Evolutionary conservation across 805 yeast genomes (phyloP), one percentile per base, ranked within the genome.

Genomic region (Candida maltosa): DNA sequence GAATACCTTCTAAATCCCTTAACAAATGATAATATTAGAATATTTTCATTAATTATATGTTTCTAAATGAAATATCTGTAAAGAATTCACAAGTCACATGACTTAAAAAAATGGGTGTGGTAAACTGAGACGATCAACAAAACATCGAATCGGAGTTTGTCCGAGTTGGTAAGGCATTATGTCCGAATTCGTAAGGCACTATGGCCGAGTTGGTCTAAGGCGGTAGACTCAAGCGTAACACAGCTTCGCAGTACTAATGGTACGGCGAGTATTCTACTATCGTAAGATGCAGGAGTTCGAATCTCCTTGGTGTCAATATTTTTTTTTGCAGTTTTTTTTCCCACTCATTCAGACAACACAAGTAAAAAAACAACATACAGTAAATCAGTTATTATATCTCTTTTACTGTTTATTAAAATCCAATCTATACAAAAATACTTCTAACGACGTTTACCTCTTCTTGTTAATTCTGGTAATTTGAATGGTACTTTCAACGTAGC

Each of bases 401-500:
- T 12, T 22, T 22, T 12, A 11, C 12, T 11, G 11, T 22, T 22
- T 22, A 22, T 12, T 11, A 11, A 22, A 11, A 22, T 22, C 25
- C 25, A 22, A 11, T 22, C 12, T 11, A 12, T n/a, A n/a, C n/a
- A n/a, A n/a, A n/a, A n/a, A n/a, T n/a, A n/a, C n/a, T n/a, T n/a
- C n/a, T 20, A 18, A 31, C 19, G 24, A 15, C 36, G 21, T 36
- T 43, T 69, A 26, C 79, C 79, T 52, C 85, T 72, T 66, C 80
- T 78, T 8, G 80, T 74, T 73, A 85, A 72, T 48, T 84, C 91
- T 6, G 98, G 98, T 34, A 87, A 68, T 55, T 78, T 81, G 64
- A 93, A 84, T 26, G 98, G 98, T 21, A 88, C 95, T 56, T 76
- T 80, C 59, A 93, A 73, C 12, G 76, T 62, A 3, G 97, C 97